A percentile compares a stretch with the other conserved stretches of the same genome.
Conservation (phyloP, 176 grass and related monocot species). For the Cenchrus purpureus region DNA sequence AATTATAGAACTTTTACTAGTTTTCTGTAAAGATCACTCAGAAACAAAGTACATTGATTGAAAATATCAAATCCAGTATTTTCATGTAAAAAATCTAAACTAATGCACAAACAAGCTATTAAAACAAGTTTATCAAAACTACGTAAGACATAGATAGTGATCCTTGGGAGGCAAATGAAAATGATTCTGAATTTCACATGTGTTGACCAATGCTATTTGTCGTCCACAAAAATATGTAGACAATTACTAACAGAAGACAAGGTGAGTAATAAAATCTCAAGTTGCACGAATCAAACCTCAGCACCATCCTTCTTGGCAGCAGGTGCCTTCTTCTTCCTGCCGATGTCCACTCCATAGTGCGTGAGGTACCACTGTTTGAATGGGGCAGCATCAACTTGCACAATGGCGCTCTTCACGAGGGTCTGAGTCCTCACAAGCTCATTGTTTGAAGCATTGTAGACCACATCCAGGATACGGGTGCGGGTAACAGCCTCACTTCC, state of each 20-base stretch:
- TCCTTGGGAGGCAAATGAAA: background rate
- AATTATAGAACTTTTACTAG: background rate
- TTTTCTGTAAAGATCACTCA: background rate
- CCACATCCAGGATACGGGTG: slow-evolving; percentile 81
- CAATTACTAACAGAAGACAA: background rate
- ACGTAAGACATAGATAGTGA: background rate
- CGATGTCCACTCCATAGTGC: slow-evolving; percentile 90
- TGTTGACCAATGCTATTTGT: background rate
- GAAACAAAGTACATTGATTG: background rate
- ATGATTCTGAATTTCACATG: too few relatives aligned
- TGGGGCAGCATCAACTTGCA: slow-evolving; percentile 91
- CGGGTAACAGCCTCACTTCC: slow-evolving; percentile 87
- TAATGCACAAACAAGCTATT: background rate
- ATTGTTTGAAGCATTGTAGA: slow-evolving; percentile 93
- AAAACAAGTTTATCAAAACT: background rate
- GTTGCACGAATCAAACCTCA: slow-evolving; percentile 32
- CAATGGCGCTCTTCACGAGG: slow-evolving; percentile 86
- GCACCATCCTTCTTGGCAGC: slow-evolving; percentile 49
- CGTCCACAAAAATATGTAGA: background rate
- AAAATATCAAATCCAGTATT: background rate
- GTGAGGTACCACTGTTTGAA: slow-evolving; percentile 96
- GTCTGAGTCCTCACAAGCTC: slow-evolving; percentile 96
- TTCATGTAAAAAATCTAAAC: background rate
- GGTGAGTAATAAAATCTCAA: background rate
- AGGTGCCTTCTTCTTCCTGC: slow-evolving; percentile 57